A percentile compares a stretch with the other conserved stretches of the same genome.
Evolutionary conservation across 2,329 filamentous ascomycete species (phyloP).

Genomic region (Scorias spongiosa): DNA sequence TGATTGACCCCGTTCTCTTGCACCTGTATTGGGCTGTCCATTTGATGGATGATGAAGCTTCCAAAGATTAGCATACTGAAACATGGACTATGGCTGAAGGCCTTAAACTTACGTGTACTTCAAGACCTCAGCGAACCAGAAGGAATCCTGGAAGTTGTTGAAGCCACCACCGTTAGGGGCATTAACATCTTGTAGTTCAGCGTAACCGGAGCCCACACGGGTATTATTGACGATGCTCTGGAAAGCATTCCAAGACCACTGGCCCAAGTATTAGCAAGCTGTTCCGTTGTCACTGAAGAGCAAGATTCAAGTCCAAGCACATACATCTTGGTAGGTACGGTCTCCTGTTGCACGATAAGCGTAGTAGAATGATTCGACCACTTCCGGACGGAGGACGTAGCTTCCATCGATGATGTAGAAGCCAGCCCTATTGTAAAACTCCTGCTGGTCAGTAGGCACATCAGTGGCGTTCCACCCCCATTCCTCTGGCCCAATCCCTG

Average conservation of each 20-base stretch:
- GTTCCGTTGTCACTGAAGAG: too few species aligned
- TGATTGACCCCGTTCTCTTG: conserved; percentile 30
- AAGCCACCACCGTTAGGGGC: conserved; percentile 43
- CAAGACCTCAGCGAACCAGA: conserved; percentile 74
- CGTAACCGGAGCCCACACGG: conserved; percentile 50
- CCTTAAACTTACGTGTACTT: conserved; percentile 48
- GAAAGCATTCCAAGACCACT: conserved; percentile 69
- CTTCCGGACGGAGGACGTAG: conserved; percentile 64
- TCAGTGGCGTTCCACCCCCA: conserved; percentile 24
- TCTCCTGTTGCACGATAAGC: conserved; percentile 68
- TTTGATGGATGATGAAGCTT: neutral
- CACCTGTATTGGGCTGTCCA: conserved; percentile 47
- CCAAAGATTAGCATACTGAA: conserved; percentile 3
- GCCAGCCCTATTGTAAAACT: conserved; percentile 49
- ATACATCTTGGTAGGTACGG: conserved; percentile 52
- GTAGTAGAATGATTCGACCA: conserved; percentile 75
- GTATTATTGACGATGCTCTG: conserved; percentile 49
- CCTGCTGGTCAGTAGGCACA: conserved; percentile 25
- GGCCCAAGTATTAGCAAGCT: neutral
- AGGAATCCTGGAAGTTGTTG: conserved; percentile 66
- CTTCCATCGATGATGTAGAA: conserved; percentile 50
- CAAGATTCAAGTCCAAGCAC: neutral
- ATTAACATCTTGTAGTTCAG: conserved; percentile 52
- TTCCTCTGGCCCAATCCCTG: conserved; percentile 60
- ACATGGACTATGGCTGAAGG: conserved; percentile 40